Conservation (phyloP, 345 rosid genomes). For the Dipteronia sinensis region DNA sequence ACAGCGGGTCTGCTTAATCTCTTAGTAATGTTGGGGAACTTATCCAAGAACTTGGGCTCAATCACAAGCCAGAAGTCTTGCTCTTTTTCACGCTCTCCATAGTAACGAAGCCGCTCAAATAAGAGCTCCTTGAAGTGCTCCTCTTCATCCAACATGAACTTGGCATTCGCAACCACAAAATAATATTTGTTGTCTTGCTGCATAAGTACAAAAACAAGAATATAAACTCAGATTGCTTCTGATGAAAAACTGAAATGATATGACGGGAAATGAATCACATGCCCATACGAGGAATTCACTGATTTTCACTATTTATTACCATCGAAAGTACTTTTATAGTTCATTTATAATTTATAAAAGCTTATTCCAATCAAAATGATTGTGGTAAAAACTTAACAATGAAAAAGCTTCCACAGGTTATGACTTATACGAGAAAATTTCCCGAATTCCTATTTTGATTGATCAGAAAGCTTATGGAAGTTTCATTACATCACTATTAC, state of each 20-base stretch:
- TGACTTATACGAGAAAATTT: constrained; percentile 12
- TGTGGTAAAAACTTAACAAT: not conserved
- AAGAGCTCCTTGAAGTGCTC: constrained; percentile 89
- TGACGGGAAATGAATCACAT: not conserved
- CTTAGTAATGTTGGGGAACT: constrained; percentile 75
- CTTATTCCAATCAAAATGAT: too few species aligned
- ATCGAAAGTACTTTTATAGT: not conserved
- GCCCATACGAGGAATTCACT: not conserved
- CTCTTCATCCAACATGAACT: constrained; percentile 97
- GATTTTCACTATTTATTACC: too few species aligned
- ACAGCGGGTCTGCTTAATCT: constrained; percentile 93
- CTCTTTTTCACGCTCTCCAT: constrained; percentile 63
- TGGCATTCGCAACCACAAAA: constrained; percentile 86
- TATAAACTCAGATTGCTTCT: not conserved
- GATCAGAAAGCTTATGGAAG: not conserved
- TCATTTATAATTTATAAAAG: too few species aligned
- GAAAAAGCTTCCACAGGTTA: constrained; percentile 14
- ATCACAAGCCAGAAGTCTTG: constrained; percentile 93
- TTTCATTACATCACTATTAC: not conserved
- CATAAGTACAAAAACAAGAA: constrained; percentile 24
- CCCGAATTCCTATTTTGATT: not conserved
- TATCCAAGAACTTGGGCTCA: constrained; percentile 88
- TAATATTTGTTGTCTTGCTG: constrained; percentile 52
- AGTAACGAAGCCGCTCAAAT: constrained; percentile 74
- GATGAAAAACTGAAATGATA: too few species aligned